phyloP scores from a whole-genome alignment of 257 asterid species.

The Solanum habrochaites region DNA sequence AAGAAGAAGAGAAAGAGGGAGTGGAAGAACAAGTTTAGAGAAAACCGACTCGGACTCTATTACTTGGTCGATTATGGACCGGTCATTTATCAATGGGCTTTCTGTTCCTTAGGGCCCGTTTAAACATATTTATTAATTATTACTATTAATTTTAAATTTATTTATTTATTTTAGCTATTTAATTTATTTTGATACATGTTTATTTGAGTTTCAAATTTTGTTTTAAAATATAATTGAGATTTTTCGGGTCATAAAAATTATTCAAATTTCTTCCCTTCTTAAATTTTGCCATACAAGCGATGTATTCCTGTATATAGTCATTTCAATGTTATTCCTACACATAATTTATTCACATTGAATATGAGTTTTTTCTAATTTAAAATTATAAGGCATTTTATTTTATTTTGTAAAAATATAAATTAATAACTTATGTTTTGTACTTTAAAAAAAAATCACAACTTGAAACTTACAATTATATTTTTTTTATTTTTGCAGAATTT shows the following conservation, averaged over 20 bases:
- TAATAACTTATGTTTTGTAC: background rate
- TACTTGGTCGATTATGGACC: background rate
- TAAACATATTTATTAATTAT: background rate
- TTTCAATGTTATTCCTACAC: background rate
- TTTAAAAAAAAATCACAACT: background rate
- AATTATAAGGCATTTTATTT: background rate
- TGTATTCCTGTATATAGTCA: background rate
- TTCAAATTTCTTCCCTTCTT: background rate
- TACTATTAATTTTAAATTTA: background rate
- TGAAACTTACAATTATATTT: background rate
- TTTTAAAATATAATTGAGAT: background rate
- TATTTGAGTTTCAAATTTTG: background rate
- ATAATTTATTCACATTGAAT: background rate
- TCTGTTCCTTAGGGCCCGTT: background rate
- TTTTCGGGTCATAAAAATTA: background rate
- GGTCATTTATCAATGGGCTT: background rate
- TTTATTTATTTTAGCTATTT: background rate
- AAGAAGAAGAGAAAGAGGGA: background rate
- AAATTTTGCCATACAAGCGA: background rate
- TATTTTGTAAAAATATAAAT: background rate
- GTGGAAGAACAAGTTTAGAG: background rate
- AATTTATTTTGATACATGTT: background rate
- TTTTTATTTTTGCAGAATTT: no score
- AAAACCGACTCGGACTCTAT: background rate
- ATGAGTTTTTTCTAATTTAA: background rate